Evolutionary conservation across 1,139 yeast species (phyloP).

Genomic region (Hemisphaericaspora subhashii): DNA sequence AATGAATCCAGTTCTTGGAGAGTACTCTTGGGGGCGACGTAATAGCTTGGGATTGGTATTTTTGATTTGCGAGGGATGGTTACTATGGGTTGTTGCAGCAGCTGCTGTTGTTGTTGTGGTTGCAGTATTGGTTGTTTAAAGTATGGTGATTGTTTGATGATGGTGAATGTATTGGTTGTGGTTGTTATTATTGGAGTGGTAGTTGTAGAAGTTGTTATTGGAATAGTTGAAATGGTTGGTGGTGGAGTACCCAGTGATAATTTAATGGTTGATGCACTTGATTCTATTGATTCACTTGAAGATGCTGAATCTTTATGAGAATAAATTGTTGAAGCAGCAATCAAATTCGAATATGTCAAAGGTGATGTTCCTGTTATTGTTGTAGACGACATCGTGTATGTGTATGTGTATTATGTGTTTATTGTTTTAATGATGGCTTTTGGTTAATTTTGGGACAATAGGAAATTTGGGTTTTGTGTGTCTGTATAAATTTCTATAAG

Average conservation of each 20-base stretch:
- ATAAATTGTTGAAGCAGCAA: slow-evolving; percentile 7
- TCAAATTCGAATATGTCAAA: slow-evolving; percentile 7
- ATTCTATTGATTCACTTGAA: slow-evolving; percentile 14
- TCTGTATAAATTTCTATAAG: too few relatives aligned
- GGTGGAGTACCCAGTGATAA: slow-evolving; percentile 8
- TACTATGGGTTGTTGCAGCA: neutral
- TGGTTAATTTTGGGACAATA: neutral
- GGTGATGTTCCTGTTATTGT: slow-evolving; percentile 8
- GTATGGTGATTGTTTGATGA: slow-evolving; percentile 1
- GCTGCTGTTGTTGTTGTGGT: slow-evolving; percentile 5
- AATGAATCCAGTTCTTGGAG: slow-evolving; percentile 8
- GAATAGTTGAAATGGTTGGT: slow-evolving; percentile 5
- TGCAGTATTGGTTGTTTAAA: slow-evolving; percentile 4
- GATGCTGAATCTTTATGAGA: slow-evolving; percentile 8
- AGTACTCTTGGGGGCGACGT: slow-evolving; percentile 13
- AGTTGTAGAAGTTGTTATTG: slow-evolving; percentile 3
- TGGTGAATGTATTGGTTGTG: slow-evolving; percentile 2
- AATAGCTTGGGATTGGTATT: slow-evolving; percentile 15
- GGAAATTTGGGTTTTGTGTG: neutral
- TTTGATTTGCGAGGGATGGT: slow-evolving; percentile 5
- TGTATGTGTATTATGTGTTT: too few relatives aligned
- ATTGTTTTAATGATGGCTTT: neutral
- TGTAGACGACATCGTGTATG: slow-evolving; percentile 7
- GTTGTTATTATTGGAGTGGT: slow-evolving; percentile 3
- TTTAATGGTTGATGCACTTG: slow-evolving; percentile 14